Percentiles rank a stretch among this genome's conserved stretches.
Conservation (phyloP, 768 basidiomycete species). For the Strobilomyces confusus region DNA sequence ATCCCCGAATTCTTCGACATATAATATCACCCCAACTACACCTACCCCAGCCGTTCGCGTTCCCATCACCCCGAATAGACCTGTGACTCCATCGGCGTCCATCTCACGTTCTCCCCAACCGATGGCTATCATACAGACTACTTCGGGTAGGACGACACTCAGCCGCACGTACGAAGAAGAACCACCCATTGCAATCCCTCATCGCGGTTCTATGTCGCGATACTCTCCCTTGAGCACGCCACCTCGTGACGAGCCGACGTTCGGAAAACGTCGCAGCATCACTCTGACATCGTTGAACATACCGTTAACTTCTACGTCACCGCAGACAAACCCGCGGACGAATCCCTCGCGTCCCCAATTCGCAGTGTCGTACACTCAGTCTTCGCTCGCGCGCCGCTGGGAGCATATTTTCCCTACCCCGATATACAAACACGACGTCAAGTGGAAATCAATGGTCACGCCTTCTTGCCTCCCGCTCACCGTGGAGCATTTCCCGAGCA, state of each 20-base stretch:
- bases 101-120: conserved; percentile 40
- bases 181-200: conserved; percentile 33
- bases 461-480: conserved; percentile 89
- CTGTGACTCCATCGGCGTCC: conserved; percentile 29
- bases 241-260: conserved; percentile 59
- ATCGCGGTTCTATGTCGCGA: conserved; percentile 46
- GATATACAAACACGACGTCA: conserved; percentile 77
- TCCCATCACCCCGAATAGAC: conserved; percentile 28
- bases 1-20: conserved; percentile 49
- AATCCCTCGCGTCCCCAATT: conserved; percentile 68
- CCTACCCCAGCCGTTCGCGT: conserved; percentile 27
- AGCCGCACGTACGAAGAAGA: conserved; percentile 62
- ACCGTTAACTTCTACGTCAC: conserved; percentile 47
- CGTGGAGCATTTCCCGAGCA: conserved; percentile 81
- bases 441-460: conserved; percentile 85
- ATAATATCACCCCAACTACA: conserved; percentile 27
- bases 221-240: conserved; percentile 67
- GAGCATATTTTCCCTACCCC: conserved; percentile 78
- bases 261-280: conserved; percentile 52
- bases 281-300: conserved; percentile 35
- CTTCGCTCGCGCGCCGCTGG: conserved; percentile 84
- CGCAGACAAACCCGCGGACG: conserved; percentile 36
- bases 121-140: conserved; percentile 37
- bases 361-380: conserved; percentile 56
- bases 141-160: conserved; percentile 42